These are phyloP conservation scores for Fusarium incarnatum DNA, from an alignment of 2,329 filamentous ascomycete species.

Conservation along the genomic window DNA sequence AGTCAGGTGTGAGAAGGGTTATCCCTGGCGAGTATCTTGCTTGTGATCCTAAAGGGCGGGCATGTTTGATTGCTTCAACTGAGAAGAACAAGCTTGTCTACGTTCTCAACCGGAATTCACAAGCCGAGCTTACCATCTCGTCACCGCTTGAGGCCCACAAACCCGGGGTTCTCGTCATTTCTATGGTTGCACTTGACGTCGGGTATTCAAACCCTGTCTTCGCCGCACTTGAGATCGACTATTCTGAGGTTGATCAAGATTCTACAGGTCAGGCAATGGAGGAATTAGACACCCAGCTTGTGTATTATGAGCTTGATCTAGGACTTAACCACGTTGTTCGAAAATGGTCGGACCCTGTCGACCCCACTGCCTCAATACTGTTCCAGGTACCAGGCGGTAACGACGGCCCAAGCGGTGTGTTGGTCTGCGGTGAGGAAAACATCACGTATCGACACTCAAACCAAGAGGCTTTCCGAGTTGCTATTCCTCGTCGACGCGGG, in stretches of 20 bases:
- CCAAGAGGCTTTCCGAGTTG: constrained; percentile 86
- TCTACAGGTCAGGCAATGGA: constrained; percentile 83
- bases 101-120: constrained; percentile 93
- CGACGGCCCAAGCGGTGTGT: constrained; percentile 92
- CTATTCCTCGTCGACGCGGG: constrained; percentile 87
- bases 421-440: constrained; percentile 94
- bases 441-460: constrained; percentile 98
- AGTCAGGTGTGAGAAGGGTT: constrained; percentile 92
- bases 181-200: constrained; percentile 88
- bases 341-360: constrained; percentile 95
- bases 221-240: constrained; percentile 93
- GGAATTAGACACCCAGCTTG: constrained; percentile 87
- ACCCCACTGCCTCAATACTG: constrained; percentile 86
- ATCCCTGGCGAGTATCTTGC: constrained; percentile 96
- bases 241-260: constrained; percentile 91
- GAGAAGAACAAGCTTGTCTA: constrained; percentile 99
- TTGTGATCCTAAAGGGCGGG: constrained; percentile 93
- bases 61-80: constrained; percentile 90
- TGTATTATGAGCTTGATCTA: constrained; percentile 97
- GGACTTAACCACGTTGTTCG: constrained; percentile 97
- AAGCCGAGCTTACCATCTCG: constrained; percentile 95
- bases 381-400: constrained; percentile 96
- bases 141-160: constrained; percentile 97
- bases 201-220: constrained; percentile 98
- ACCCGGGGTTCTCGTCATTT: constrained; percentile 88